These are phyloP conservation scores for Colletotrichum neosansevieriae DNA, from an alignment of 2,329 filamentous ascomycete genomes.

Conservation along the genomic window DNA sequence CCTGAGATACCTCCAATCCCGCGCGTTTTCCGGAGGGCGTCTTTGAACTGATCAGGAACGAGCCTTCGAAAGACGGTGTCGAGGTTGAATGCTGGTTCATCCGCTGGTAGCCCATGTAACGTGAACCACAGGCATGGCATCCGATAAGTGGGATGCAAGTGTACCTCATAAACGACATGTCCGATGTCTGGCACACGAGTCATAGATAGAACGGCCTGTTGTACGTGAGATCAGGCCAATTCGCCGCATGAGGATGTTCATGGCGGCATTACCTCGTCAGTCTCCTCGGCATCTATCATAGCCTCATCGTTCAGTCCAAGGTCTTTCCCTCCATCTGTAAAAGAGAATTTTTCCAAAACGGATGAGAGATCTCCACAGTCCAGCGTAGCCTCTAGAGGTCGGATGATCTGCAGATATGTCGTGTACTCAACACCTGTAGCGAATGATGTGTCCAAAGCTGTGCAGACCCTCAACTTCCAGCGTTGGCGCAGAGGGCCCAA, in stretches of 20 bases:
- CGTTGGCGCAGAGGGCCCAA: slow-evolving; percentile 65
- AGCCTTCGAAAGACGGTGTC: slow-evolving; percentile 78
- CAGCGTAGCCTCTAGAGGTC: slow-evolving; percentile 59
- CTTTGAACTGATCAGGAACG: slow-evolving; percentile 75
- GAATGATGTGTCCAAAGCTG: slow-evolving; percentile 61
- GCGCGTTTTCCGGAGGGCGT: slow-evolving; percentile 69
- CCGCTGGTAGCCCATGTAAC: slow-evolving; percentile 67
- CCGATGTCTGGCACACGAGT: slow-evolving; percentile 51
- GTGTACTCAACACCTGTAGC: slow-evolving; percentile 56
- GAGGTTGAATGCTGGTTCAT: slow-evolving; percentile 70
- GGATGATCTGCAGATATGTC: slow-evolving; percentile 69
- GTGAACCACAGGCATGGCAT: slow-evolving; percentile 83
- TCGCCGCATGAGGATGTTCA: slow-evolving; percentile 13
- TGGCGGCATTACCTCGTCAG: slow-evolving; percentile 59
- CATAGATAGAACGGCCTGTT: slow-evolving; percentile 56
- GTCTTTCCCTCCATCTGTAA: slow-evolving; percentile 48
- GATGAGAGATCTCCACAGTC: slow-evolving; percentile 61
- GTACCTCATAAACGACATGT: slow-evolving; percentile 77
- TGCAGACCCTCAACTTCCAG: slow-evolving; percentile 68
- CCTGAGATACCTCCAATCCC: slow-evolving; percentile 80
- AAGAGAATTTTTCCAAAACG: slow-evolving; percentile 59
- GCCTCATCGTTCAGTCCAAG: slow-evolving; percentile 53
- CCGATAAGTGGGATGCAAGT: slow-evolving; percentile 80
- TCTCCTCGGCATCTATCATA: slow-evolving; percentile 64
- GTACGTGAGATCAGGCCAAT: slow-evolving; percentile 7